phyloP scores from a whole-genome alignment of 208 protist genomes.

The Wallacemonas collosoma region DNA sequence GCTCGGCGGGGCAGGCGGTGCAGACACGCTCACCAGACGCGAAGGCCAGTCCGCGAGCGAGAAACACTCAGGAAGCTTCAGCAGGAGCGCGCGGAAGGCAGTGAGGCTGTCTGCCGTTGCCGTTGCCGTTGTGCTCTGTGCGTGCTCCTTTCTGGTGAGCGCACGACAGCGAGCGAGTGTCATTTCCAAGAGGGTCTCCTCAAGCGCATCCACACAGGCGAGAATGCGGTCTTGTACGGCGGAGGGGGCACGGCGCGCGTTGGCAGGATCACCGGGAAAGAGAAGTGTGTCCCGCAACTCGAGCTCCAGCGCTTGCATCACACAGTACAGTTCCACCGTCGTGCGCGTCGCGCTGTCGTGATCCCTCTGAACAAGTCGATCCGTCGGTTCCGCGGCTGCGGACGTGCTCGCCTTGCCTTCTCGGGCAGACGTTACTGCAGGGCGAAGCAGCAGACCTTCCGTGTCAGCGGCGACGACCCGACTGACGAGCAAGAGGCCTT shows the following conservation, averaged over 20 bases:
- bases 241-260: slow-evolving; percentile 2
- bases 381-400: not conserved
- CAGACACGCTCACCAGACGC: slow-evolving; percentile 1
- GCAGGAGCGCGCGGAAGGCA: slow-evolving; percentile 1
- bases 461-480: slow-evolving; percentile 50
- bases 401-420: not conserved
- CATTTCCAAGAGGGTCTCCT: slow-evolving; percentile 40
- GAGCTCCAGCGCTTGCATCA: slow-evolving; percentile 37
- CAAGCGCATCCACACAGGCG: slow-evolving; percentile 32
- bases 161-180: slow-evolving; percentile 17
- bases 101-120: not conserved
- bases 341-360: slow-evolving; percentile 2
- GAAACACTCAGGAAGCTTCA: slow-evolving; percentile 1
- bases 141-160: not conserved
- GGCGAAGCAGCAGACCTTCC: slow-evolving; percentile 27
- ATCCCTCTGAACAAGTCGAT: no score
- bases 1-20: not conserved
- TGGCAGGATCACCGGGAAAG: not conserved
- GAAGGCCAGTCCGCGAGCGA: slow-evolving; percentile 19
- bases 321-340: slow-evolving; percentile 45
- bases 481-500: slow-evolving; percentile 58
- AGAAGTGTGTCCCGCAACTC: slow-evolving; percentile 39
- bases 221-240: slow-evolving; percentile 17
- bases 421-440: not conserved
- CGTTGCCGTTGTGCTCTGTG: not conserved